Conservation (phyloP, 306 rosid species). For the Cyamopsis tetragonoloba region DNA sequence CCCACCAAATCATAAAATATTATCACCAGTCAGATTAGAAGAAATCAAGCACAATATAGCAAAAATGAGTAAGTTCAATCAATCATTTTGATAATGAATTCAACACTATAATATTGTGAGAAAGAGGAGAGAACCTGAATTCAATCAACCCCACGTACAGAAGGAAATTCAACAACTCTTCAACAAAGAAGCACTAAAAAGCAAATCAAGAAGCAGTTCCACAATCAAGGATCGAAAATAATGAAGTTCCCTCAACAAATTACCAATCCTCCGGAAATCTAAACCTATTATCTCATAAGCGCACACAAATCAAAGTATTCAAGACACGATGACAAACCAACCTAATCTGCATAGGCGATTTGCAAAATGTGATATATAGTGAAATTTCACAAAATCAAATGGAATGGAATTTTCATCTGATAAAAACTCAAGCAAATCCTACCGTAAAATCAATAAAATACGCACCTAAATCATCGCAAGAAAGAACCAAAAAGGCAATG, state of each 20-base stretch:
- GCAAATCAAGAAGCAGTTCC: constrained; percentile 16
- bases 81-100: constrained; percentile 4
- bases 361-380: neutral
- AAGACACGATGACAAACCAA: constrained; percentile 8
- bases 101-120: constrained; percentile 1
- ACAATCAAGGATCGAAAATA: constrained; percentile 22
- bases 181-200: neutral
- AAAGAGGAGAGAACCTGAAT: constrained; percentile 59
- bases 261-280: constrained; percentile 13
- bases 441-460: no score
- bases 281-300: neutral
- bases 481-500: no score
- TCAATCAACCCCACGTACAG: constrained; percentile 73
- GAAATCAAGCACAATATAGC: constrained; percentile 13
- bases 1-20: neutral
- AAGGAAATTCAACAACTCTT: constrained; percentile 29
- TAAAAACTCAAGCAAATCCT: no score
- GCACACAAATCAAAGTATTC: constrained; percentile 1
- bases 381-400: no score
- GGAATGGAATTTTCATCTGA: no score
- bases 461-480: no score
- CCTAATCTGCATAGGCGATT: constrained; percentile 15
- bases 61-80: constrained; percentile 6
- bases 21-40: neutral
- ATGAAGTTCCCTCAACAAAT: neutral